These are phyloP conservation scores for Peribolospora baueri DNA, from an alignment of 768 basidiomycete species.

Conservation along the genomic window DNA sequence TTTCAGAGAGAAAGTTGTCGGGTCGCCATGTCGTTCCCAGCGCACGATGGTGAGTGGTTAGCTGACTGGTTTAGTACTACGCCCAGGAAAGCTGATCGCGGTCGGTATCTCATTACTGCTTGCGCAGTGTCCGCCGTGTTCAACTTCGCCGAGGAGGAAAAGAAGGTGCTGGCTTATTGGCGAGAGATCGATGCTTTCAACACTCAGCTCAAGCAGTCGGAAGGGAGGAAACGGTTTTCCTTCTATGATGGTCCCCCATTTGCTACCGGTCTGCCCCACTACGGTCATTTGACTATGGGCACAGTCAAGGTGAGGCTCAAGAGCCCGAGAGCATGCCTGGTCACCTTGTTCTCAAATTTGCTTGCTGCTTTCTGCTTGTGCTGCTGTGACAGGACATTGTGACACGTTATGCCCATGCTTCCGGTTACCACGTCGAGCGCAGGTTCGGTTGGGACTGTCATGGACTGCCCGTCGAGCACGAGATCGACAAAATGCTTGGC, in stretches of 20 bases:
- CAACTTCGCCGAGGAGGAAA: constrained; percentile 62
- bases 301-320: constrained; percentile 52
- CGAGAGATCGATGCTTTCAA: constrained; percentile 91
- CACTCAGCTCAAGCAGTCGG: constrained; percentile 73
- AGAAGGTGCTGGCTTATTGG: constrained; percentile 77
- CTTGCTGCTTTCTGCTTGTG: constrained; percentile 2
- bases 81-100: too few relatives aligned
- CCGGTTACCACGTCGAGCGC: constrained; percentile 72
- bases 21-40: constrained; percentile 34
- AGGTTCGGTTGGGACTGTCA: constrained; percentile 99
- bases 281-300: constrained; percentile 47
- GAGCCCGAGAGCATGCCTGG: too few relatives aligned
- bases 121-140: constrained; percentile 44
- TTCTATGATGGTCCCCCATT: constrained; percentile 98
- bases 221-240: constrained; percentile 67
- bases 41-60: constrained; percentile 40
- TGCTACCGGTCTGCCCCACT: constrained; percentile 88
- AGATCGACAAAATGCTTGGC: constrained; percentile 87
- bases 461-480: constrained; percentile 93
- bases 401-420: constrained; percentile 80
- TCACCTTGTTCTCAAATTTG: background rate
- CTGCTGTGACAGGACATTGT: constrained; percentile 62
- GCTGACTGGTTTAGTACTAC: too few relatives aligned
- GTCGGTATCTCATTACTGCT: background rate
- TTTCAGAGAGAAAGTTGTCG: too few relatives aligned